phyloP scores from a whole-genome alignment of 306 rosid genomes.

The Hippophae tibetana region DNA sequence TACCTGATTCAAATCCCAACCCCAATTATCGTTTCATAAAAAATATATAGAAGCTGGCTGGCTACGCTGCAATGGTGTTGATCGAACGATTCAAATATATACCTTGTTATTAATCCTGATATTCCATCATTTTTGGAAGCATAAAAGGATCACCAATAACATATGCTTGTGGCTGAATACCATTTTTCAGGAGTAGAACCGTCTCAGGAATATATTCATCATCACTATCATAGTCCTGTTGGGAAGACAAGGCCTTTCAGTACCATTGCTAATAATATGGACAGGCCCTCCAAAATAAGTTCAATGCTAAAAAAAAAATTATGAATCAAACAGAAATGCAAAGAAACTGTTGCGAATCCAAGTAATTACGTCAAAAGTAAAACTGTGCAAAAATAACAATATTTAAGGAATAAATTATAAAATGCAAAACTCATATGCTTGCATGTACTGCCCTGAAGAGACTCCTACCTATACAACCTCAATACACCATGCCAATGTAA shows the following conservation, averaged over 20 bases:
- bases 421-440: neutral
- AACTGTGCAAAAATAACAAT: neutral
- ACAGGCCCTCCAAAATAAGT: constrained; percentile 40
- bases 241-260: constrained; percentile 62
- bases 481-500: too few relatives aligned
- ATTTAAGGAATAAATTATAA: too few relatives aligned
- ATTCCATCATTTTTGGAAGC: constrained; percentile 42
- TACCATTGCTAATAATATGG: constrained; percentile 62
- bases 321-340: neutral
- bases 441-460: neutral
- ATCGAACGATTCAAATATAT: constrained; percentile 6
- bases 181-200: constrained; percentile 56
- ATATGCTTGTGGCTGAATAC: constrained; percentile 40
- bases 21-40: too few relatives aligned
- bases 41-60: too few relatives aligned
- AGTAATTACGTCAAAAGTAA: neutral
- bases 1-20: too few relatives aligned
- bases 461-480: too few relatives aligned
- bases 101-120: constrained; percentile 45
- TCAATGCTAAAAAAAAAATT: neutral
- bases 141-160: constrained; percentile 51
- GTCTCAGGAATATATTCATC: constrained; percentile 58
- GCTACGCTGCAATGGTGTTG: neutral
- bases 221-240: constrained; percentile 60
- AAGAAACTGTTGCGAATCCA: neutral